Percentiles rank a stretch among this genome's conserved stretches.
Conservation (phyloP, 2,329 filamentous ascomycete genomes). For the Dendrostoma leiphaemia region DNA sequence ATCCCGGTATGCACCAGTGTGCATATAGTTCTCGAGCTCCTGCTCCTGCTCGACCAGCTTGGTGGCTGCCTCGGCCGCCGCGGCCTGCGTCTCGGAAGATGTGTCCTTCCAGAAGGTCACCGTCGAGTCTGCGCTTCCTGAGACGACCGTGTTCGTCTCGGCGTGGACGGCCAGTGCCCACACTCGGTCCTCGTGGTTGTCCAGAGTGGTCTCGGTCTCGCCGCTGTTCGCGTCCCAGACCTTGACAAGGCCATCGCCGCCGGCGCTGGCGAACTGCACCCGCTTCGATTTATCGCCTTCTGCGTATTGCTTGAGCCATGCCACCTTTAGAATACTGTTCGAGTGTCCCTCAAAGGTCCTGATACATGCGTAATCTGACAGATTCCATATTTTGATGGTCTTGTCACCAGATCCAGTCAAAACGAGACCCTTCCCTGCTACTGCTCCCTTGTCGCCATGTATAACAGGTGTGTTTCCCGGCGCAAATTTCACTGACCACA, state of each 20-base stretch:
- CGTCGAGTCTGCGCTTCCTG: constrained; percentile 87
- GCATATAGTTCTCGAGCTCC: constrained; percentile 88
- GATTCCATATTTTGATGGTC: constrained; percentile 91
- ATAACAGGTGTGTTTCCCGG: constrained; percentile 73
- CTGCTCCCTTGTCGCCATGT: constrained; percentile 67
- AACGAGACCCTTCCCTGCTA: constrained; percentile 76
- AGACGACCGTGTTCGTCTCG: constrained; percentile 71
- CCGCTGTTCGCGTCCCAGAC: constrained; percentile 88
- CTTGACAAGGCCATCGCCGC: constrained; percentile 92
- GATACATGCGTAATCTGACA: constrained; percentile 88
- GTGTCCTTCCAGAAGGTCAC: constrained; percentile 97
- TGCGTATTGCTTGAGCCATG: constrained; percentile 68
- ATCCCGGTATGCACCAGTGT: constrained; percentile 82
- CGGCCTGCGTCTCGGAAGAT: constrained; percentile 73
- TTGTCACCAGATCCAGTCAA: constrained; percentile 94
- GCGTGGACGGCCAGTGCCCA: constrained; percentile 82
- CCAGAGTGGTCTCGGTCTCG: constrained; percentile 83
- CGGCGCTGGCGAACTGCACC: constrained; percentile 78
- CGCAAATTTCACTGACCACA: constrained; percentile 93
- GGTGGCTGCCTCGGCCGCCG: constrained; percentile 70
- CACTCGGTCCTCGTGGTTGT: constrained; percentile 95
- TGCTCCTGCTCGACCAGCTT: constrained; percentile 88
- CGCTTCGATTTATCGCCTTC: constrained; percentile 51
- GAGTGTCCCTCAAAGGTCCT: constrained; percentile 95
- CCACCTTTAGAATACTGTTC: constrained; percentile 90